Base-by-base conservation (phyloP, 129 eudicot species). In the Flaveria robusta region DNA sequence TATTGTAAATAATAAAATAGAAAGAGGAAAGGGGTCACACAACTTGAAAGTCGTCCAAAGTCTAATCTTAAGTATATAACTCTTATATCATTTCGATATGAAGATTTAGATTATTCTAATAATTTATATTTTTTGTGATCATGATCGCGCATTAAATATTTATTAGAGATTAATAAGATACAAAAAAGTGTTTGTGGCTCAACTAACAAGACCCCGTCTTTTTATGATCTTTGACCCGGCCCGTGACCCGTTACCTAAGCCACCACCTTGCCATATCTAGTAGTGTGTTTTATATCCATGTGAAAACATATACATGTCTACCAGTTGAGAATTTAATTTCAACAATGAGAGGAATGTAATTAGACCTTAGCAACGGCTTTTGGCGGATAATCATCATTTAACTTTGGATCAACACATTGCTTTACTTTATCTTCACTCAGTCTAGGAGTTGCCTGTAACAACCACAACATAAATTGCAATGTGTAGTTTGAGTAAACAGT, bases 381-480 rank as follows among this genome's bases (percentile, higher is more conserved):
- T 37, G 89, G 89, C 16, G 97, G 97, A 55, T 82, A 92, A 18
- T 86, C 94, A 12, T 85, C 77, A 34, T 87, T 84, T 74, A 92
- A 88, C 83, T 87, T 92, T 31, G 97, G 92, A 87, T 92, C 96
- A 55, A 89, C 96, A 81, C 96, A 92, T 68, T 92, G 96, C 86
- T 85, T 87, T 74, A 91, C 97, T 85, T 88, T 91, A 74, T 91
- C 97, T 74, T 88, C 97, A 56, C 95, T 91, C 81, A 91, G 75
- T 75, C 92, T 85, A 24, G 97, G 97, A 68, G 97, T 91, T 34
- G 97, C 95, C 95, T 91, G 81, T 42, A 42, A 72, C 81, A 56
- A 42, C 27, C 77, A 81, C 15, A 66, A n/a, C 34, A 43, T 20
- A 56, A 52, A 77, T 22, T 52, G 45, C 27, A 54, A 59, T 9